These are phyloP conservation scores for Pleurotus salmoneostramineus DNA, from an alignment of 768 basidiomycete genomes.

Conservation along the genomic window DNA sequence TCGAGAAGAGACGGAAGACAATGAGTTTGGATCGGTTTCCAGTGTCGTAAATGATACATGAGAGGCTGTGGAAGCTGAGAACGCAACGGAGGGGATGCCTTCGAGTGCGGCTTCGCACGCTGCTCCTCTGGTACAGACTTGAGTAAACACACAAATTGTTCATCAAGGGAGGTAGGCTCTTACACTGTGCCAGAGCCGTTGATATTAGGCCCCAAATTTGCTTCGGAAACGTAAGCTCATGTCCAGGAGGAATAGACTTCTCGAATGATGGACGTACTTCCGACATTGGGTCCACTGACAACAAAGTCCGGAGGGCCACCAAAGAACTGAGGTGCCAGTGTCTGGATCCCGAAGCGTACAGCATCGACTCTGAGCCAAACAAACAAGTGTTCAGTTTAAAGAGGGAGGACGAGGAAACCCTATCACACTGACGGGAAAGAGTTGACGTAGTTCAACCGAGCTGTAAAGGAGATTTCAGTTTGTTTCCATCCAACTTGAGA, in stretches of 20 bases:
- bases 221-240: background rate
- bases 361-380: constrained; percentile 19
- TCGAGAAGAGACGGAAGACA: constrained; percentile 4
- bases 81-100: constrained; percentile 31
- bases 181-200: constrained; percentile 22
- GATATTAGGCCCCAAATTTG: constrained; percentile 17
- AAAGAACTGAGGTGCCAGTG: constrained; percentile 22
- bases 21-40: constrained; percentile 6
- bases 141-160: background rate
- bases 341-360: constrained; percentile 25
- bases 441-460: constrained; percentile 30
- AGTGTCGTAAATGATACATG: constrained; percentile 19
- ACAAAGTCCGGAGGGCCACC: constrained; percentile 23
- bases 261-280: constrained; percentile 10
- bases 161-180: background rate
- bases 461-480: background rate
- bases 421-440: constrained; percentile 23
- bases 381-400: background rate
- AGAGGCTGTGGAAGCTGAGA: constrained; percentile 21
- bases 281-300: constrained; percentile 25
- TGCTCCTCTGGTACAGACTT: constrained; percentile 24
- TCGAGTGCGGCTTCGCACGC: constrained; percentile 29
- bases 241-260: background rate
- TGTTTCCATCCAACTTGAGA: background rate
- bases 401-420: background rate